These are phyloP conservation scores for Phytophthora podocarpi DNA, from an alignment of 352 stramenopile species.

Conservation along the genomic window DNA sequence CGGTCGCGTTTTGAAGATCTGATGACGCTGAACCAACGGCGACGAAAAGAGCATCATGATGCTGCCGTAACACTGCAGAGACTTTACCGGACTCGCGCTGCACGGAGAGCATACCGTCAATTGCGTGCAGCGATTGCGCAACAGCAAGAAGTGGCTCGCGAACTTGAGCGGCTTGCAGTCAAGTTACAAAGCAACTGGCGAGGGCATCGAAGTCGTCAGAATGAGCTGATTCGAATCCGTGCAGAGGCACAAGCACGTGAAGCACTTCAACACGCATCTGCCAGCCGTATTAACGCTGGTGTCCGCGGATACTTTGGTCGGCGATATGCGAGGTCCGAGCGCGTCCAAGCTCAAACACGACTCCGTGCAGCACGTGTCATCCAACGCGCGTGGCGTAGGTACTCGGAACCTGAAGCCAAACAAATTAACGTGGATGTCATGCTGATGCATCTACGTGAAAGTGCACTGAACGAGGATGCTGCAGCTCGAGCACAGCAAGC, in stretches of 20 bases:
- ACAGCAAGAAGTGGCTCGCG: constrained; percentile 41
- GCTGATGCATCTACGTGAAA: constrained; percentile 51
- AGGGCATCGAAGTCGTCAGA: constrained; percentile 43
- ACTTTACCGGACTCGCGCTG: constrained; percentile 60
- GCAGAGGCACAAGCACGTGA: constrained; percentile 41
- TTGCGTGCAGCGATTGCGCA: constrained; percentile 50
- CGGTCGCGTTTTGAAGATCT: constrained; percentile 76
- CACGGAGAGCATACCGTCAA: constrained; percentile 56
- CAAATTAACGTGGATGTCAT: constrained; percentile 57
- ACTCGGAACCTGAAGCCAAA: constrained; percentile 46
- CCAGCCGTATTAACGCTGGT: constrained; percentile 66
- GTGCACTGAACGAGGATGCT: constrained; percentile 53
- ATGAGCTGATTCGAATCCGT: constrained; percentile 39
- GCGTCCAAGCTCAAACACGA: constrained; percentile 41
- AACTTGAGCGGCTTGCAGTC: constrained; percentile 49
- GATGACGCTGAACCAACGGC: constrained; percentile 67
- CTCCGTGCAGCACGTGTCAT: constrained; percentile 51
- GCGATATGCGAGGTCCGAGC: constrained; percentile 40
- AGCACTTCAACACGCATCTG: constrained; percentile 40
- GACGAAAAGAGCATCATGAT: constrained; percentile 53
- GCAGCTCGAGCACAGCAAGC: constrained; percentile 48
- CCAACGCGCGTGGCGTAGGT: constrained; percentile 55
- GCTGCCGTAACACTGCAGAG: constrained; percentile 62
- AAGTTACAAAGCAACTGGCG: constrained; percentile 75
- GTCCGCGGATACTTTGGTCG: constrained; percentile 69